Evolutionary conservation across 139 green algal genomes (phyloP).

Genomic region (Zygnema circumcarinatum): DNA sequence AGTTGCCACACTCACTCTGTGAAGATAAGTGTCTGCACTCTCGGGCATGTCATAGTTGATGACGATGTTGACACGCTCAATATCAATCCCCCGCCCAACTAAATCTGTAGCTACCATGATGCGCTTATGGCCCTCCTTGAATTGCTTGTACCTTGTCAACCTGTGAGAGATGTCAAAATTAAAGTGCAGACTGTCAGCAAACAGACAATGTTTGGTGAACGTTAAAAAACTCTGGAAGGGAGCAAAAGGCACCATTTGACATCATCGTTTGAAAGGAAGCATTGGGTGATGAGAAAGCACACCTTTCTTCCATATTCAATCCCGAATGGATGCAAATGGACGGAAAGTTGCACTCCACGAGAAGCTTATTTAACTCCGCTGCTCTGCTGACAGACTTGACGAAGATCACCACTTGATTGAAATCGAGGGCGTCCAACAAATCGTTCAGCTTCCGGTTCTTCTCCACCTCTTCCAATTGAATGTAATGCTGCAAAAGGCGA

Average conservation of each 20-base stretch:
- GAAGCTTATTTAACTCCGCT: constrained; percentile 88
- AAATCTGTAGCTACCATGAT: constrained; percentile 99
- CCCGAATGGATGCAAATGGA: constrained; percentile 87
- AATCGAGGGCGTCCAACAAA: constrained; percentile 96
- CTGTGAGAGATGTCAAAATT: constrained; percentile 17
- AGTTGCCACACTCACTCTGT: constrained; percentile 78
- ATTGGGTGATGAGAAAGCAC: neutral
- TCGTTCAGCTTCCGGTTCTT: constrained; percentile 99
- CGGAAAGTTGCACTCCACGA: constrained; percentile 98
- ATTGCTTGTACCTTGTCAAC: constrained; percentile 85
- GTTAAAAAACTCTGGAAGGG: too few species aligned
- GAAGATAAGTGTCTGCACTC: constrained; percentile 98
- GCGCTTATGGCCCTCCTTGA: constrained; percentile 95
- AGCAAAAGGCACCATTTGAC: too few species aligned
- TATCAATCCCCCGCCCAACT: constrained; percentile 95
- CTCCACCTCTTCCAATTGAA: constrained; percentile 94
- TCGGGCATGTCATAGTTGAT: constrained; percentile 99
- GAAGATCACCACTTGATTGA: constrained; percentile 94
- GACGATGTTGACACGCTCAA: constrained; percentile 99
- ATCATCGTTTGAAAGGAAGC: too few species aligned
- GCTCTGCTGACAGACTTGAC: constrained; percentile 65
- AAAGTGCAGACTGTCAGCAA: too few species aligned
- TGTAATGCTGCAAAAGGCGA: constrained; percentile 83
- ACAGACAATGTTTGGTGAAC: too few species aligned
- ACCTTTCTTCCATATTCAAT: constrained; percentile 89